Evolutionary conservation across 371 early-diverging fungal species (phyloP).

Genomic region (Syncephalastrum sp.): DNA sequence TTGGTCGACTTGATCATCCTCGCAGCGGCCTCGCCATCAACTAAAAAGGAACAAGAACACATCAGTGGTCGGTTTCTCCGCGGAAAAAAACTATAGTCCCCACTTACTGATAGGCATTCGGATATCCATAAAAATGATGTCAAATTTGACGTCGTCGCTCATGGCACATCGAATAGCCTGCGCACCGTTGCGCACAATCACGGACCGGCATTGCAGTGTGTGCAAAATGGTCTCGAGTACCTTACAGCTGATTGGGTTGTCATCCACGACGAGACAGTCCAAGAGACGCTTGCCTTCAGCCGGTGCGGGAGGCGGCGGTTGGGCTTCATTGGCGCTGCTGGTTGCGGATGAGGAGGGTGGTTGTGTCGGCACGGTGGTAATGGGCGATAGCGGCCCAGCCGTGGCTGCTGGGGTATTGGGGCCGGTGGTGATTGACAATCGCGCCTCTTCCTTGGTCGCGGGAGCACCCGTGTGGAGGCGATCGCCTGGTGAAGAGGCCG

Average conservation of each 20-base stretch:
- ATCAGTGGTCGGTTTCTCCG: not conserved
- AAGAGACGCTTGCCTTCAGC: conserved; percentile 14
- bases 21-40: conserved; percentile 89
- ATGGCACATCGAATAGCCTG: conserved; percentile 89
- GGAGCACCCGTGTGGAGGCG: not conserved
- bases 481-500: conserved; percentile 12
- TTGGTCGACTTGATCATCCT: conserved; percentile 94
- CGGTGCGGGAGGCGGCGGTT: not conserved
- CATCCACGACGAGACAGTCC: conserved; percentile 81
- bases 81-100: not conserved
- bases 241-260: conserved; percentile 87
- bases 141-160: conserved; percentile 80
- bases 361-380: not conserved
- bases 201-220: conserved; percentile 74
- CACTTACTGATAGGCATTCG: conserved; percentile 87
- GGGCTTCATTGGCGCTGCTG: conserved; percentile 4
- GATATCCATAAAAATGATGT: conserved; percentile 91
- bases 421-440: conserved; percentile 7
- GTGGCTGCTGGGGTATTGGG: conserved; percentile 1
- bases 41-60: conserved; percentile 26
- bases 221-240: conserved; percentile 84
- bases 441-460: not conserved
- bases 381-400: not conserved
- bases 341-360: conserved; percentile 6
- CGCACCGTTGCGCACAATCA: conserved; percentile 86